Evolutionary conservation across 1,284 basidiomycete genomes (phyloP).

Genomic region (Phellopilus nigrolimitatus): DNA sequence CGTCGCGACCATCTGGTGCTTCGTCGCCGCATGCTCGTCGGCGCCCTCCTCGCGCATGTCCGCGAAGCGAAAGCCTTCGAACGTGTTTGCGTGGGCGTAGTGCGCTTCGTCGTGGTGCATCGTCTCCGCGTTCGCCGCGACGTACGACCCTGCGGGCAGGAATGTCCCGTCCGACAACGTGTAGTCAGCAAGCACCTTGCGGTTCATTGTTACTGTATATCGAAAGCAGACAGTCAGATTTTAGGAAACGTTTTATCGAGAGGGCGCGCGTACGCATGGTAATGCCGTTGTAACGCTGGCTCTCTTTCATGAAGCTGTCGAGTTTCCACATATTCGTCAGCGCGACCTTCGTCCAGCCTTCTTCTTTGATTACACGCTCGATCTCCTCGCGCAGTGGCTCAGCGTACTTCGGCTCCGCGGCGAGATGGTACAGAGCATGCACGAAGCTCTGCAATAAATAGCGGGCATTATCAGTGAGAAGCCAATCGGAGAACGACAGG

Average conservation of each 20-base stretch:
- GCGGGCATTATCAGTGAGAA: not conserved
- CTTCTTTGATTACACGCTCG: conserved; percentile 31
- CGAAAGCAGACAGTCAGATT: conserved; percentile 22
- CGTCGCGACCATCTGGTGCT: conserved; percentile 29
- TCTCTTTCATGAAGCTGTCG: conserved; percentile 46
- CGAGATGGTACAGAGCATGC: conserved; percentile 35
- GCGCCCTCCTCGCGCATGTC: conserved; percentile 32
- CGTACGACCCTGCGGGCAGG: conserved; percentile 39
- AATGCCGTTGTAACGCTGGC: conserved; percentile 32
- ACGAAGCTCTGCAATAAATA: conserved; percentile 29
- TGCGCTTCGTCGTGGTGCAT: conserved; percentile 38
- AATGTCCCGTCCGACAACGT: conserved; percentile 38
- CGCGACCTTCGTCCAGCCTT: conserved; percentile 43
- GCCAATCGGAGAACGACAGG: too few relatives aligned
- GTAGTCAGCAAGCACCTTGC: conserved; percentile 31
- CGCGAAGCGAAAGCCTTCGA: conserved; percentile 44
- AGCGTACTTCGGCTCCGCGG: conserved; percentile 32
- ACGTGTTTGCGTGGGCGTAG: conserved; percentile 37
- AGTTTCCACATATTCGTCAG: conserved; percentile 39
- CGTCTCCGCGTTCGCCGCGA: conserved; percentile 38
- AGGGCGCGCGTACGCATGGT: conserved; percentile 23
- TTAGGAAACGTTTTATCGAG: not conserved
- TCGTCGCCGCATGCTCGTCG: conserved; percentile 23
- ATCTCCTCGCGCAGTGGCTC: conserved; percentile 41
- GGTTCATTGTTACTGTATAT: conserved; percentile 24